These are phyloP conservation scores for Trichoderma koningiopsis DNA, from an alignment of 2,329 filamentous ascomycete species.

Conservation along the genomic window DNA sequence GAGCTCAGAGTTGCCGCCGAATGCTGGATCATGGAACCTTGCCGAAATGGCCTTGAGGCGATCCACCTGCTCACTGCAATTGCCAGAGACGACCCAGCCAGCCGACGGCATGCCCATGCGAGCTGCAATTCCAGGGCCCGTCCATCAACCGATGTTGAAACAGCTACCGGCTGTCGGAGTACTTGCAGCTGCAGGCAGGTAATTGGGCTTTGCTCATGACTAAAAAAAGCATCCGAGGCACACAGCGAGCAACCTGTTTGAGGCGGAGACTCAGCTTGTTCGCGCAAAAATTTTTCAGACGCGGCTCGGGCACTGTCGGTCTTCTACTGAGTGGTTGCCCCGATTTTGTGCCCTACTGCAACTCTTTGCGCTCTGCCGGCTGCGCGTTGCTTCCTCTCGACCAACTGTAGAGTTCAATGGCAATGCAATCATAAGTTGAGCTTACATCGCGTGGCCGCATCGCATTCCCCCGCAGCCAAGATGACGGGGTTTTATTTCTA, in stretches of 20 bases:
- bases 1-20: conserved; percentile 23
- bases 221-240: neutral
- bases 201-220: conserved; percentile 1
- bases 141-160: conserved; percentile 1
- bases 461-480: conserved; percentile 3
- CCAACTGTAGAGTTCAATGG: neutral
- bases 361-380: neutral
- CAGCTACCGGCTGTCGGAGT: conserved; percentile 3
- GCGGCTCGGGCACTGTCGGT: conserved; percentile 24
- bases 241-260: neutral
- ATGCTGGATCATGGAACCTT: conserved; percentile 13
- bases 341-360: neutral
- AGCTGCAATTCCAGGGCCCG: conserved; percentile 1
- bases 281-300: conserved; percentile 1
- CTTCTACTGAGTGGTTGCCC: neutral
- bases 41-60: conserved; percentile 10
- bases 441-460: neutral
- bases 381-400: neutral
- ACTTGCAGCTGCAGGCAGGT: neutral
- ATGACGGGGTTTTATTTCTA: conserved; percentile 22
- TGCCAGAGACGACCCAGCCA: neutral
- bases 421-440: neutral
- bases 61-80: conserved; percentile 8
- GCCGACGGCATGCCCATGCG: neutral
- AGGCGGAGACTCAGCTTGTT: conserved; percentile 7